Base-by-base conservation (phyloP, 2,329 filamentous ascomycete genomes). In the Penicillium capsulatum region DNA sequence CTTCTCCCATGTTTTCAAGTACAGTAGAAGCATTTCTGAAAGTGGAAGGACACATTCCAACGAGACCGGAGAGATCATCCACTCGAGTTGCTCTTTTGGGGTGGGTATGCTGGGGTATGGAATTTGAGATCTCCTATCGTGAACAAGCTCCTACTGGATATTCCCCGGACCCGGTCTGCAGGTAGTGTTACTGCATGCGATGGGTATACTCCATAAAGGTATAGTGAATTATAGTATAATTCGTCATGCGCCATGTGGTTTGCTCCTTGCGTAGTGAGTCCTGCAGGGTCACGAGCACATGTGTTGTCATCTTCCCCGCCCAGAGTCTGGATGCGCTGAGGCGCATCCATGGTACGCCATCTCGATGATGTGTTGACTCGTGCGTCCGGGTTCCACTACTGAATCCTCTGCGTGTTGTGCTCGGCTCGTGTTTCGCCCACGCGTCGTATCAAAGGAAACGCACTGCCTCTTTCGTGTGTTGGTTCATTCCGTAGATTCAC, bases 221-320 rank as follows among this genome's bases (percentile, higher is more conserved):
- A n/a, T n/a, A n/a, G n/a, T 22, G 17, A 31, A 15, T 14, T 15
- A 10, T 14, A 30, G n/a, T 31, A 16, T 31, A 14, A 3, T 14
- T 10, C 17, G 5, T 31, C 5, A 31, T 31, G n/a, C 19, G 19
- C 19, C 5, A 9, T n/a, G n/a, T n/a, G n/a, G n/a, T n/a, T n/a
- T n/a, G 19, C 38, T 40, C 31, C 31, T 40, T 30, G 26, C 31
- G 17, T 28, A 17, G n/a, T 27, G 19, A 34, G 42, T 38, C 38
- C 42, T 45, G 42, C 42, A 36, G 42, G 14, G 38, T 45, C 42
- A 45, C 38, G 38, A 45, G 42, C 5, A 13, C 14, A 42, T 45
- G 38, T 37, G 38, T 42, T 44, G 42, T 40, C 42, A 44, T 40
- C 31, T 31, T 30, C 27, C 36, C 41, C 36, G 31, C 31, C 36